A percentile compares a stretch with the other conserved stretches of the same genome.
Evolutionary conservation across 306 rosid genomes (phyloP).

Genomic region (Castanospermum australe): DNA sequence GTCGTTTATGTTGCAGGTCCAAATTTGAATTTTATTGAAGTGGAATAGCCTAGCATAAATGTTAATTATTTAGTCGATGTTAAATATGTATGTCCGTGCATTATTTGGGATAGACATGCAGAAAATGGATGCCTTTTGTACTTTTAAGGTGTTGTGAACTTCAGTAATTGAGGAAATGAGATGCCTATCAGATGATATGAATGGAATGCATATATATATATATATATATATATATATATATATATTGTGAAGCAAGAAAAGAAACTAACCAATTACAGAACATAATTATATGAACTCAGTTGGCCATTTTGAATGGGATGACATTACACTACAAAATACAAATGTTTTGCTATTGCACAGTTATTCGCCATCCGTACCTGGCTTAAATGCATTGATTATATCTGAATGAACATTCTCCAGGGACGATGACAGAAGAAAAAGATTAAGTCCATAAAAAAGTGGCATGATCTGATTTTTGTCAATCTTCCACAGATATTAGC

Average conservation of each 20-base stretch:
- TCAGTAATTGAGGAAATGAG: not conserved
- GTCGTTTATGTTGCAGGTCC: not conserved
- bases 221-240: not conserved
- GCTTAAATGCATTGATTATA: slow-evolving; percentile 2
- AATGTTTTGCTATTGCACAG: not conserved
- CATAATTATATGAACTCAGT: not conserved
- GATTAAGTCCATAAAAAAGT: not conserved
- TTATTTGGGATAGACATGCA: not conserved
- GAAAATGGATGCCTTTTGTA: not conserved
- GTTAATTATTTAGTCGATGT: not conserved
- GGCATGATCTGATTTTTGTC: slow-evolving; percentile 16
- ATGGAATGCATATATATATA: not conserved
- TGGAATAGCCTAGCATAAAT: not conserved
- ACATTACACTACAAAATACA: not conserved
- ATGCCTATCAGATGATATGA: not conserved
- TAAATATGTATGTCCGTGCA: not conserved
- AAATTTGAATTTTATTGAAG: not conserved
- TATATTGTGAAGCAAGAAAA: not conserved
- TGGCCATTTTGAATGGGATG: not conserved
- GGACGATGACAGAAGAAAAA: not conserved
- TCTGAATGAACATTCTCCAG: not conserved
- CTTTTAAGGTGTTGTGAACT: not conserved
- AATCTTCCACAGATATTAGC: slow-evolving; percentile 78
- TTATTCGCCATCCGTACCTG: not conserved
- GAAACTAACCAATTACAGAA: no score